Conservation (phyloP, 345 rosid species). For the Euphorbia pulcherrima region DNA sequence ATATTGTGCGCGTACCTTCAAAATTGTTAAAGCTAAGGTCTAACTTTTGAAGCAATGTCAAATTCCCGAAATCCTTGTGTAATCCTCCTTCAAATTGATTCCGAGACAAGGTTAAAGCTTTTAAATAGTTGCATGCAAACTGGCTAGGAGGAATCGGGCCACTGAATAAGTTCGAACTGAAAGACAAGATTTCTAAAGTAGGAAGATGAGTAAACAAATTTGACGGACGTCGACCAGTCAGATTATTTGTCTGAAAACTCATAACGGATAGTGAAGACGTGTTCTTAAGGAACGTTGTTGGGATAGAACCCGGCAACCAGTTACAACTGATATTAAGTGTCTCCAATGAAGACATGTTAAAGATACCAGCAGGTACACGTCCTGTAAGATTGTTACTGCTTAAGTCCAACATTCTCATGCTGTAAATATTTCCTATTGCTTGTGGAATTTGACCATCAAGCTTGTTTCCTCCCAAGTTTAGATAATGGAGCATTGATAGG, state of each 20-base stretch:
- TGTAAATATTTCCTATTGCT: not conserved
- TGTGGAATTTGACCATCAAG: not conserved
- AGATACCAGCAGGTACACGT: not conserved
- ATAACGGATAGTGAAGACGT: not conserved
- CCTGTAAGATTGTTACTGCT: not conserved
- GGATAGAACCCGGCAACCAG: not conserved
- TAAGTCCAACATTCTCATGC: not conserved
- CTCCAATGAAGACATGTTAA: constrained; percentile 3
- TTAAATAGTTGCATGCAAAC: not conserved
- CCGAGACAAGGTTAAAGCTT: not conserved
- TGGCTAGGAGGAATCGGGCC: constrained; percentile 12
- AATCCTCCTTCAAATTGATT: constrained; percentile 17
- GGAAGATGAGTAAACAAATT: not conserved
- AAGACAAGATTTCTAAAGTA: not conserved
- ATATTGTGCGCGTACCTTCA: constrained; percentile 10
- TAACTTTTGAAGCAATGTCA: constrained; percentile 9
- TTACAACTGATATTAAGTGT: not conserved
- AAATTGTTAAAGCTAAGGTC: constrained; percentile 9
- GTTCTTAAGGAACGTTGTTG: not conserved
- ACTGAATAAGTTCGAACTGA: not conserved
- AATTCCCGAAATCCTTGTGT: constrained; percentile 1
- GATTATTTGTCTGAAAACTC: not conserved
- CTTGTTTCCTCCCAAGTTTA: not conserved
- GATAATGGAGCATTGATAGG: not conserved
- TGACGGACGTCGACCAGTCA: no score